Conservation (phyloP, 2,329 filamentous ascomycete species). For the Zymoseptoria passerinii region DNA sequence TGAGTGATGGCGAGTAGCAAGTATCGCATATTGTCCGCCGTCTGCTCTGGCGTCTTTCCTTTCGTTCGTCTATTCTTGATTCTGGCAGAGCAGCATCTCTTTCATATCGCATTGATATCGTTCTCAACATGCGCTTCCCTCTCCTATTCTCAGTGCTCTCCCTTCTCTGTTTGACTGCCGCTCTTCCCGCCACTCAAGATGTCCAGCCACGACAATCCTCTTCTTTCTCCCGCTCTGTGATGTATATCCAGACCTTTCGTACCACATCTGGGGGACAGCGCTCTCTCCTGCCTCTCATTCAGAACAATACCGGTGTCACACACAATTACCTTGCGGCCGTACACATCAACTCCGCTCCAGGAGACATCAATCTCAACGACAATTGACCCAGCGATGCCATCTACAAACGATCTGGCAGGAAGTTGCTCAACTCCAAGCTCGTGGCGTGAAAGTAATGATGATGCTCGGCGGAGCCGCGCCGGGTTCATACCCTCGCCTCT, state of each 20-base stretch:
- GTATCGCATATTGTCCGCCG: background rate
- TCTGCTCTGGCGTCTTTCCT: background rate
- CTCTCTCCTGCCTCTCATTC: constrained; percentile 20
- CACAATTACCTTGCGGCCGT: constrained; percentile 25
- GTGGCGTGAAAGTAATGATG: constrained; percentile 26
- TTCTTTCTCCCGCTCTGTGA: constrained; percentile 7
- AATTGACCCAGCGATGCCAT: constrained; percentile 16
- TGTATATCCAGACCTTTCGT: constrained; percentile 25
- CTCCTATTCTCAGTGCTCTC: background rate
- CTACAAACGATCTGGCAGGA: constrained; percentile 22
- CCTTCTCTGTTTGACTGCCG: background rate
- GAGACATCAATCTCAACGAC: constrained; percentile 24
- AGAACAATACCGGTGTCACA: constrained; percentile 22
- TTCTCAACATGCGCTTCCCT: background rate
- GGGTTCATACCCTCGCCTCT: constrained; percentile 22
- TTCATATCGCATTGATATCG: background rate
- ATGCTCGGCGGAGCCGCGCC: constrained; percentile 27
- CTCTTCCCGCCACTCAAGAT: background rate
- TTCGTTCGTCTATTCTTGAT: background rate
- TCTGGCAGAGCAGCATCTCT: background rate
- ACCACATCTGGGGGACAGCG: constrained; percentile 17
- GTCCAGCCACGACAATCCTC: background rate
- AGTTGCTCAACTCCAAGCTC: constrained; percentile 18
- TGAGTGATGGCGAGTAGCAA: background rate
- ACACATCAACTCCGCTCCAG: constrained; percentile 22